Conservation (phyloP, 2,329 filamentous ascomycete genomes). For the Knoxdaviesia proteae region DNA sequence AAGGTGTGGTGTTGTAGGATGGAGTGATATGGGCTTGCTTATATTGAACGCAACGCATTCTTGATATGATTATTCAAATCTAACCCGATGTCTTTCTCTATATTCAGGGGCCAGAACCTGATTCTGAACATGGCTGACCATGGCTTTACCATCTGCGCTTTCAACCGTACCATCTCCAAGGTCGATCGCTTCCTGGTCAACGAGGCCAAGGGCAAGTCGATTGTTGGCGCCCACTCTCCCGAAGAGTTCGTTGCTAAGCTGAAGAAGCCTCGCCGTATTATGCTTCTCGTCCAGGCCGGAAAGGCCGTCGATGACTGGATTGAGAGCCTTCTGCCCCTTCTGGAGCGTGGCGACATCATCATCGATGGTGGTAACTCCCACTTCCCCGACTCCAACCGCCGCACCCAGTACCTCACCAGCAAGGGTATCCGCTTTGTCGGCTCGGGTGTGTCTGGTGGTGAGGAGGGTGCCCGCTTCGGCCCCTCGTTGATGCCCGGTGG, state of each 20-base stretch:
- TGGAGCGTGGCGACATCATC: slow-evolving; percentile 85
- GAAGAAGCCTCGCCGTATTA: slow-evolving; percentile 90
- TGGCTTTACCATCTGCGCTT: slow-evolving; percentile 91
- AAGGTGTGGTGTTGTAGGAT: neutral
- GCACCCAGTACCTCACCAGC: slow-evolving; percentile 62
- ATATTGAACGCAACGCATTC: neutral
- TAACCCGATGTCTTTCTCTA: slow-evolving; percentile 3
- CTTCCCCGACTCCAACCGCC: slow-evolving; percentile 97
- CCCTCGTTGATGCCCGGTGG: slow-evolving; percentile 98
- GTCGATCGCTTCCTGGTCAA: slow-evolving; percentile 86
- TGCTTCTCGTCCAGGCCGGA: slow-evolving; percentile 97
- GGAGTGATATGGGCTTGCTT: neutral
- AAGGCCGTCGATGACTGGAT: slow-evolving; percentile 98
- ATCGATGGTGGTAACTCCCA: slow-evolving; percentile 99
- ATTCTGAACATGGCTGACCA: slow-evolving; percentile 80
- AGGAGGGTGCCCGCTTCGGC: slow-evolving; percentile 95
- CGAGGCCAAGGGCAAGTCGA: slow-evolving; percentile 86
- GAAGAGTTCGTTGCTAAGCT: slow-evolving; percentile 93
- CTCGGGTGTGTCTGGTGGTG: slow-evolving; percentile 93
- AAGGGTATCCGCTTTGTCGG: slow-evolving; percentile 96
- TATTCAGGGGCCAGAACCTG: slow-evolving; percentile 53
- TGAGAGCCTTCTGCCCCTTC: slow-evolving; percentile 69
- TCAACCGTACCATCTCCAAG: slow-evolving; percentile 97
- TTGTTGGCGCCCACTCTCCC: slow-evolving; percentile 80
- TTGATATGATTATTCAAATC: slow-evolving; percentile 1